These are phyloP conservation scores for Hanseniaspora occidentalis DNA, from an alignment of 805 yeast species.

Conservation along the genomic window DNA sequence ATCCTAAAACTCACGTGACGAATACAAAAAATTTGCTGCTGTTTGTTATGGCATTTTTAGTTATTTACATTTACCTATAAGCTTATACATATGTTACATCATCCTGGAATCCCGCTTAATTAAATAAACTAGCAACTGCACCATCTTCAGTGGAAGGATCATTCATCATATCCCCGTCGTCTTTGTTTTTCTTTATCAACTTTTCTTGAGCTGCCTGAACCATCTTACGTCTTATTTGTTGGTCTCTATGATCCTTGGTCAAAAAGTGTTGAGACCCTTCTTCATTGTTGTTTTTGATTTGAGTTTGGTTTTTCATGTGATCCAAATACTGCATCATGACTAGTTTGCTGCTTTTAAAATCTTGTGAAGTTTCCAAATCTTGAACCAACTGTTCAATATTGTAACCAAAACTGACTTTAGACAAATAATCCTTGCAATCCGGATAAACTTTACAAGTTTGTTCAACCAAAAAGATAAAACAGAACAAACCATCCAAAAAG, in stretches of 20 bases:
- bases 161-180: constrained; percentile 46
- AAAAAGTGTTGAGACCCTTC: constrained; percentile 26
- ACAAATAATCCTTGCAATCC: constrained; percentile 49
- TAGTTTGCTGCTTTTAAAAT: constrained; percentile 67
- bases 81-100: too few relatives aligned
- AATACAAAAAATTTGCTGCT: too few relatives aligned
- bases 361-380: constrained; percentile 48
- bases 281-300: constrained; percentile 23
- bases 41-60: too few relatives aligned
- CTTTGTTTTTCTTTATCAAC: constrained; percentile 37
- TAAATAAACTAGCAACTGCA: constrained; percentile 50
- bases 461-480: constrained; percentile 68
- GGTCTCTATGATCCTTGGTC: constrained; percentile 19
- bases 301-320: constrained; percentile 36
- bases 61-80: too few relatives aligned
- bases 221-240: constrained; percentile 30
- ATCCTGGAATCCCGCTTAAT: too few relatives aligned
- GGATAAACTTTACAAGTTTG: constrained; percentile 58
- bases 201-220: constrained; percentile 44
- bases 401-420: constrained; percentile 42
- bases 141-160: constrained; percentile 63
- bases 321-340: constrained; percentile 68
- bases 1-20: too few relatives aligned
- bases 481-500: constrained; percentile 84
- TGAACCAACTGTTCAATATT: constrained; percentile 53